Evolutionary conservation across 768 basidiomycete species (phyloP), one percentile per base, ranked within the genome.

Genomic region (Lactarius tabidus): DNA sequence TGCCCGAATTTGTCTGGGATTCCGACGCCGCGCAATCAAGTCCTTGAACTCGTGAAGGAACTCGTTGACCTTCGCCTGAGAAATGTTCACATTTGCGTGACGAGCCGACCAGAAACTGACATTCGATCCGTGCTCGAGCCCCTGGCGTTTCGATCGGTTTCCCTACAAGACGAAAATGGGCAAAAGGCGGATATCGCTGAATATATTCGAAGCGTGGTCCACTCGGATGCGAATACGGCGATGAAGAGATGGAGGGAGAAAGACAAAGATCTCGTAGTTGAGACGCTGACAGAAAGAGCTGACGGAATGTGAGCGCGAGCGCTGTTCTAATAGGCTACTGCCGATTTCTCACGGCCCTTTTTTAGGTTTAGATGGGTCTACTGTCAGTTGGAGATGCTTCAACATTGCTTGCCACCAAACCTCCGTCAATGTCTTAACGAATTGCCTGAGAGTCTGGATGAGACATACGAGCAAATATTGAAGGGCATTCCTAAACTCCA

Each of bases 371-470:
- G n/a, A n/a, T n/a, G n/a, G n/a, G n/a, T n/a, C n/a, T n/a, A n/a
- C n/a, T n/a, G n/a, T n/a, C n/a, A 36, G 36, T 36, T 26, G 23
- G 35, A 29, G 5, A 18, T 7, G 36, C 36, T 36, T 36, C 62
- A 55, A 14, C 38, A 31, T 38, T 57, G 62, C 35, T n/a, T 41
- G 18, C 55, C 61, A 12, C 41, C 20, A 18, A 15, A 3, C 26
- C 36, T 62, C n/a, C 62, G 54, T 15, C 33, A 39, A 12, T 41
- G 20, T 20, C 48, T 63, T 8, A 35, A 62, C 17, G 53, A 18
- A 18, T 26, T 63, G 28, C 55, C 62, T 18, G 48, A 57, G 28
- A 62, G 33, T 33, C n/a, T 62, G 31, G 54, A 62, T 12, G 61
- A 62, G 20, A 62, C 61, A 23, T n/a, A n/a, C n/a, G n/a, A n/a